These are phyloP conservation scores for Grifola frondosa DNA, from an alignment of 1,284 basidiomycete species.

Conservation along the genomic window DNA sequence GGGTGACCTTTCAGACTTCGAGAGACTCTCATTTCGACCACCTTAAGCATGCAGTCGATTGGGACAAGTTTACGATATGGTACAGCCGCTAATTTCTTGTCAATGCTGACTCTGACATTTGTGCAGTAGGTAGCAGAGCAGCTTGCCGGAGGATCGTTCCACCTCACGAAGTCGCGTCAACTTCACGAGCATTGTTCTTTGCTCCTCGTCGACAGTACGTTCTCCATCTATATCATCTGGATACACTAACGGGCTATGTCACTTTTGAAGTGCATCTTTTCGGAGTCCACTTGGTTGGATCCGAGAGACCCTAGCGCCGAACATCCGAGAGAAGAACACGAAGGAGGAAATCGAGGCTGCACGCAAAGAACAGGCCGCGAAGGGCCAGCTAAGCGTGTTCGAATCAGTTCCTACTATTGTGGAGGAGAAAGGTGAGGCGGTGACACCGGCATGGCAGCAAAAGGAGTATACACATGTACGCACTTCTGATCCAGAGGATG, in stretches of 20 bases:
- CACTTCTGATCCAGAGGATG: conserved; percentile 5
- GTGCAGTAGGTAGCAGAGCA: conserved; percentile 10
- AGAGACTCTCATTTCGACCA: conserved; percentile 11
- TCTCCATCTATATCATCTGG: neutral
- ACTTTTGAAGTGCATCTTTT: conserved; percentile 28
- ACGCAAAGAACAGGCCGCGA: conserved; percentile 49
- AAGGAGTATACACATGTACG: conserved; percentile 33
- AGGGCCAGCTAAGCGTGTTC: conserved; percentile 57
- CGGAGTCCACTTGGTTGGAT: conserved; percentile 65
- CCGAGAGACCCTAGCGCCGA: conserved; percentile 53
- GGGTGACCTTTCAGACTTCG: conserved; percentile 7
- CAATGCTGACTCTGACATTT: neutral
- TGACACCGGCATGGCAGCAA: conserved; percentile 20
- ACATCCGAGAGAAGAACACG: conserved; percentile 44
- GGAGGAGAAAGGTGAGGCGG: conserved; percentile 24
- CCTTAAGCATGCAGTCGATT: conserved; percentile 35
- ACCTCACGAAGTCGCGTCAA: conserved; percentile 25
- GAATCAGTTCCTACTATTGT: conserved; percentile 37
- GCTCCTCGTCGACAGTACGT: conserved; percentile 44
- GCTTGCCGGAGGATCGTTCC: conserved; percentile 8
- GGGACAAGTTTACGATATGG: conserved; percentile 28
- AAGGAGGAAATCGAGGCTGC: conserved; percentile 51
- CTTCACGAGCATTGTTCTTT: conserved; percentile 32
- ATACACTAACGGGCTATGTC: neutral
- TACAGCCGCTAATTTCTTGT: neutral